A percentile compares a stretch with the other conserved stretches of the same genome.
Conservation (phyloP, 129 eudicot genomes). For the Escallonia herrerae region DNA sequence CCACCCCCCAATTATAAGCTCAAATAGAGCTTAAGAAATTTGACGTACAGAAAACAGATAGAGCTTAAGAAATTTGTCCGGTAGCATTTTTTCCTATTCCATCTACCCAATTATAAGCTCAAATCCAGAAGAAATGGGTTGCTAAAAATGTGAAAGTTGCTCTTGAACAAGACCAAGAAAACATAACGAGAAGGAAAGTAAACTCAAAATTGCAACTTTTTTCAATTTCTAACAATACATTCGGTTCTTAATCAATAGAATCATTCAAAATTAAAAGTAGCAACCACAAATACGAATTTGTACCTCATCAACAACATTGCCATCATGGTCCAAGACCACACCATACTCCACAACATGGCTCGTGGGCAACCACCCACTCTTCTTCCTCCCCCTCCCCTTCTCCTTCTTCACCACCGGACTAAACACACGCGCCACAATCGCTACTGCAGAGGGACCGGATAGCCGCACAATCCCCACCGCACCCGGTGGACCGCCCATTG, state of each 20-base stretch:
- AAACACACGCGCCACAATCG: constrained; percentile 57
- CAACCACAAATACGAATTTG: neutral
- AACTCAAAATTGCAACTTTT: too few species aligned
- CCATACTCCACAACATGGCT: constrained; percentile 98
- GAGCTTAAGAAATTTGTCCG: too few species aligned
- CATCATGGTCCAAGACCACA: constrained; percentile 52
- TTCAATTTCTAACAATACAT: too few species aligned
- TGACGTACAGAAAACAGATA: too few species aligned
- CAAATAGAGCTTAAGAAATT: too few species aligned
- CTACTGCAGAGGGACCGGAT: constrained; percentile 76
- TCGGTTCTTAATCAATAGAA: too few species aligned
- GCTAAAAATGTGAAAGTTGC: too few species aligned
- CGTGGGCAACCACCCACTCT: constrained; percentile 54
- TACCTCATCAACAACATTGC: constrained; percentile 87
- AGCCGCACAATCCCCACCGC: constrained; percentile 93
- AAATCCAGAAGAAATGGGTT: neutral
- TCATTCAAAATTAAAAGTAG: too few species aligned
- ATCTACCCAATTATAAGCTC: neutral
- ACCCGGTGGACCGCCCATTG: constrained; percentile 83
- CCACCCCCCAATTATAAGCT: too few species aligned
- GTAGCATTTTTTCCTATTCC: too few species aligned
- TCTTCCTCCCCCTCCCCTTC: constrained; percentile 22
- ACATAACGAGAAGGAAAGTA: too few species aligned
- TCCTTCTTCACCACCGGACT: constrained; percentile 41
- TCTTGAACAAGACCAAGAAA: too few species aligned